Evolutionary conservation across 2,329 filamentous ascomycete species (phyloP).

Genomic region (Elsinoe ampelina): DNA sequence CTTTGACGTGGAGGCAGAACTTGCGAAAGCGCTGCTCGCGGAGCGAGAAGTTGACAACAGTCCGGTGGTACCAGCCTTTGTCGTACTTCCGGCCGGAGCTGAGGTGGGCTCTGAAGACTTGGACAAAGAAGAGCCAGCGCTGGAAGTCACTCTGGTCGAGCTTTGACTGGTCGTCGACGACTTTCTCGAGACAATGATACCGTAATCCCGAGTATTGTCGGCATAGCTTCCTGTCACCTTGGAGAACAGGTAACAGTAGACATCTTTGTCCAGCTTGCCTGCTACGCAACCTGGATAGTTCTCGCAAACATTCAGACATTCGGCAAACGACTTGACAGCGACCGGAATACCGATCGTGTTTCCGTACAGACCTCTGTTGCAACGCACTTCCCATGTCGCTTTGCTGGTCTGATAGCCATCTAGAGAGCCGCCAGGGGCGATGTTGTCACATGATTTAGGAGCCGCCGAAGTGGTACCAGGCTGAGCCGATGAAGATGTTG

Average conservation of each 20-base stretch:
- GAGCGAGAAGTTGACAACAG: too few relatives aligned
- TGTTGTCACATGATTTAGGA: background rate
- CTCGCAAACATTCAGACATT: constrained; percentile 3
- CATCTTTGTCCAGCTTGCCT: background rate
- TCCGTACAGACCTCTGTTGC: background rate
- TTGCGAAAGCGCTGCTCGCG: too few relatives aligned
- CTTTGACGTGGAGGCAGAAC: too few relatives aligned
- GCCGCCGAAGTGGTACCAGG: background rate
- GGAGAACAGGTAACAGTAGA: background rate
- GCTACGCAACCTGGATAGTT: background rate
- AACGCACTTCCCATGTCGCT: background rate
- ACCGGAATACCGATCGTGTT: background rate
- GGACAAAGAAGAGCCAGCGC: too few relatives aligned
- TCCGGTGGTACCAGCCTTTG: too few relatives aligned
- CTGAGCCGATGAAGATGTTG: background rate
- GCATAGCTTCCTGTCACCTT: constrained; percentile 1
- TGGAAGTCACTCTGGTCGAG: background rate
- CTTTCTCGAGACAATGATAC: background rate
- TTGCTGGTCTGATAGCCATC: background rate
- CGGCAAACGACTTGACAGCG: background rate
- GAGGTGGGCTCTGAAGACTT: too few relatives aligned
- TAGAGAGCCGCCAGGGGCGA: background rate
- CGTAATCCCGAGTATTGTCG: background rate
- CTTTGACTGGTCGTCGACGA: background rate
- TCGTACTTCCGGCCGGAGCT: too few relatives aligned